Evolutionary conservation across 176 grass and related monocot genomes (phyloP), one percentile per base, ranked within the genome.

Genomic region (Ampelocalamus luodianensis): DNA sequence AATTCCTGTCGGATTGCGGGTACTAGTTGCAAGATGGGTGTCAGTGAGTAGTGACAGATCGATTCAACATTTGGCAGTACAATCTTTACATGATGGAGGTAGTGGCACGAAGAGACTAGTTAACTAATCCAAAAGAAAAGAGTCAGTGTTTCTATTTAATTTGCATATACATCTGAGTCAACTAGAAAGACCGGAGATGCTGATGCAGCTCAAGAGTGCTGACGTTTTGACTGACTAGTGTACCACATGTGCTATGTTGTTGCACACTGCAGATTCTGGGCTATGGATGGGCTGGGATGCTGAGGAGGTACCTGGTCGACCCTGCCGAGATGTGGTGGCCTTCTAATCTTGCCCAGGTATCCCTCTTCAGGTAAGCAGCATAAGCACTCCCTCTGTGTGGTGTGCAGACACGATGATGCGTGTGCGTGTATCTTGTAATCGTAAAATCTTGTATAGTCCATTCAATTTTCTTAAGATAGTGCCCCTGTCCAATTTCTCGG

Each of bases 281-380:
- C 29, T 97, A 97, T 87, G 95, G 95, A 8, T 97, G 95, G 95
- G 95, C 95, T 45, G 95, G 95, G 26, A 83, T 97, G 90, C 85
- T 94, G 34, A 84, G 95, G 80, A 92, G 92, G 77, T 97, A 92
- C 79, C 84, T 97, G 24, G 95, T 97, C n/a, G 92, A 97, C n/a
- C 95, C 95, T 60, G 95, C 88, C 4, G 95, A 97, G 45, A 97
- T 97, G 95, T 97, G 95, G 95, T 97, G 95, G 95, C 95, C 95
- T 84, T 97, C 95, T 38, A 97, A 97, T 66, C 92, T 97, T 23
- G 95, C 92, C 58, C 95, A 97, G 79, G 95, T 97, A 81, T 94
- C 95, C n/a, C 92, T 97, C 68, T 94, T 94, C 88, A 94, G 92
- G 95, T 97, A 79, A 78, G 9, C 10, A 65, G 11, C 3, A 14